These are phyloP conservation scores for Paecilomyces sp. DNA, from an alignment of 2,329 filamentous ascomycete genomes.

Conservation along the genomic window DNA sequence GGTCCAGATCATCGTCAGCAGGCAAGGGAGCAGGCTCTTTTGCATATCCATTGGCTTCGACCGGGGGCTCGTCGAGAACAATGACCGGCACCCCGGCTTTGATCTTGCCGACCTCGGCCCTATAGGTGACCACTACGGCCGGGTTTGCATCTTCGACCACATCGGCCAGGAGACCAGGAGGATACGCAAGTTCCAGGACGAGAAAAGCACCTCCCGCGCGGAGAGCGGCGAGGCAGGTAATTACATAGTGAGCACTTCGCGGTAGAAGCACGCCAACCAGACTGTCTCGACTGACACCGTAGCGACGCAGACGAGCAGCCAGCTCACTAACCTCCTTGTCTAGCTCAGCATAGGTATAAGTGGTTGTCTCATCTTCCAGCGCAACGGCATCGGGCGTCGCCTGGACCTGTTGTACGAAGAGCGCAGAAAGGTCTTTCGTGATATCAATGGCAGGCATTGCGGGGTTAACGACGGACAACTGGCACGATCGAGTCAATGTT, in stretches of 20 bases:
- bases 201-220: constrained; percentile 73
- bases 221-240: constrained; percentile 70
- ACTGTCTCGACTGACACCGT: constrained; percentile 65
- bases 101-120: constrained; percentile 58
- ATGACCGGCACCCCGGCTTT: constrained; percentile 56
- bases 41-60: constrained; percentile 28
- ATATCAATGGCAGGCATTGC: constrained; percentile 63
- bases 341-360: constrained; percentile 66
- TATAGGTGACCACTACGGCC: constrained; percentile 62
- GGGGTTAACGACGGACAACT: neutral
- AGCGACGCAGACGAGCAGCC: constrained; percentile 54
- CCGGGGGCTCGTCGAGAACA: constrained; percentile 48
- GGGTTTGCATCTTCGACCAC: constrained; percentile 71
- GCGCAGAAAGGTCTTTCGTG: constrained; percentile 63
- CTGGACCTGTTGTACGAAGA: constrained; percentile 63
- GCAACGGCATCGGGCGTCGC: constrained; percentile 63
- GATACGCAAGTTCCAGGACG: constrained; percentile 73
- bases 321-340: constrained; percentile 61
- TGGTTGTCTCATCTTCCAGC: constrained; percentile 61
- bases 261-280: constrained; percentile 70
- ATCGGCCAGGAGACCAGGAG: constrained; percentile 64
- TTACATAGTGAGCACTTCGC: constrained; percentile 70
- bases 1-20: constrained; percentile 61
- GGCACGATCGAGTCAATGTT: neutral
- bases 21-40: constrained; percentile 47